Evolutionary conservation across 2,329 filamentous ascomycete species (phyloP), one percentile per base, ranked within the genome.

Genomic region (Talaromyces albobiverticillius): DNA sequence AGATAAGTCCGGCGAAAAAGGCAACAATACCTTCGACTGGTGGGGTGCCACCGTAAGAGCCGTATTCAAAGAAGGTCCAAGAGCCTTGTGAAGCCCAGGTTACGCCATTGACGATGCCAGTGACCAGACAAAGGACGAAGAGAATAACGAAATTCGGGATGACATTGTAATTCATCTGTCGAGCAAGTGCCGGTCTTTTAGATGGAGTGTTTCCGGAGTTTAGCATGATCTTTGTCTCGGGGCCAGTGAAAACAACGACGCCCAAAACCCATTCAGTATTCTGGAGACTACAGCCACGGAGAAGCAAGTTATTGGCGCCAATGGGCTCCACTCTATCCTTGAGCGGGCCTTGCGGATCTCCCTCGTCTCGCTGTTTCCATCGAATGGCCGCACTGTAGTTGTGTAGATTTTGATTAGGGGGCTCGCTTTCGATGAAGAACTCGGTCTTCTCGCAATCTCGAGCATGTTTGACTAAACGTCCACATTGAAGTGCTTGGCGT

Each of bases 141-240:
- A 99, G 82, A 62, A 99, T 85, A 63, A 88, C 78, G 67, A 99
- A 97, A 73, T 99, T 99, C 81, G 92, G 95, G 57, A 97, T 82
- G 70, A 99, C 92, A 71, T 96, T 96, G 82, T 90, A 95, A 76
- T 99, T 99, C 62, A 99, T 82, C 69, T 96, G 92, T 59, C 90
- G 87, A 51, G 92, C 90, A 64, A 99, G 92, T 61, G 90, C 86
- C 34, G 94, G 85, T 59, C 93, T 88, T 77, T 99, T 99, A 69
- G 85, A 95, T 11, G 95, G 94, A 1, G 94, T 99, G 58, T 93
- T 87, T 57, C 94, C 94, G 25, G 94, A 89, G 69, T 99, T 99
- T 77, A 96, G 88, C 94, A 99, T 99, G 70, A 96, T 97, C 76
- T 97, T 99, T 31, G 93, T 96, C 70, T 99, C 93, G 66, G 92